These are phyloP conservation scores for Fusarium sp. DNA, from an alignment of 2,329 filamentous ascomycete genomes.

Conservation along the genomic window DNA sequence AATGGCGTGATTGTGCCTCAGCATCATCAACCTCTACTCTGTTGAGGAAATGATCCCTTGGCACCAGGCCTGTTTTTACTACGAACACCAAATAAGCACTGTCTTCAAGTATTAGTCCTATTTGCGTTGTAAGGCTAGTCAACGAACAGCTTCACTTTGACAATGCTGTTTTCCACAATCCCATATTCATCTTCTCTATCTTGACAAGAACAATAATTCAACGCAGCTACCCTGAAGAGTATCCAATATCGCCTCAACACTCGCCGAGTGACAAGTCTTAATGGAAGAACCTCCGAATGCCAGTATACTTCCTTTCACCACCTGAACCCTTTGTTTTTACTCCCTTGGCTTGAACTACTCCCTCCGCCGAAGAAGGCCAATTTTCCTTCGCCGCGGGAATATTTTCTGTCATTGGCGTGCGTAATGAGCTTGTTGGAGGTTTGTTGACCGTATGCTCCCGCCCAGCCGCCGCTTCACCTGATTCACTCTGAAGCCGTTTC, in stretches of 20 bases:
- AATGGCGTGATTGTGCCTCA: neutral
- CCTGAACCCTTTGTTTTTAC: conserved; percentile 44
- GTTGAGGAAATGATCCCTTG: neutral
- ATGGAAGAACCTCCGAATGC: conserved; percentile 60
- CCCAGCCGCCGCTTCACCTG: neutral
- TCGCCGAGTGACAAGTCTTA: conserved; percentile 36
- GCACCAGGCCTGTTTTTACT: neutral
- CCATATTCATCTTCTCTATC: neutral
- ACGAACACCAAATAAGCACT: neutral
- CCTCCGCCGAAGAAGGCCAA: neutral
- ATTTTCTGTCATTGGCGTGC: conserved; percentile 7
- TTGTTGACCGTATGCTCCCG: conserved; percentile 24
- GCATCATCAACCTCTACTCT: neutral
- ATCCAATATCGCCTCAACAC: neutral
- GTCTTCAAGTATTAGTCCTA: neutral
- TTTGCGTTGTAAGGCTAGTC: neutral
- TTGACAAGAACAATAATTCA: neutral
- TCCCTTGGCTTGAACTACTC: conserved; percentile 47
- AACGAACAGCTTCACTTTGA: neutral
- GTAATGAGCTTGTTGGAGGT: conserved; percentile 12
- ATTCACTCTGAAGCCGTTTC: neutral
- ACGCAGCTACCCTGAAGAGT: conserved; percentile 9
- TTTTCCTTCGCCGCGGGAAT: conserved; percentile 29
- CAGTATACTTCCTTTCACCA: conserved; percentile 48
- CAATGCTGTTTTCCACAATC: conserved; percentile 1